phyloP scores from a whole-genome alignment of 2,329 filamentous ascomycete species.

The Penicillium paneum region DNA sequence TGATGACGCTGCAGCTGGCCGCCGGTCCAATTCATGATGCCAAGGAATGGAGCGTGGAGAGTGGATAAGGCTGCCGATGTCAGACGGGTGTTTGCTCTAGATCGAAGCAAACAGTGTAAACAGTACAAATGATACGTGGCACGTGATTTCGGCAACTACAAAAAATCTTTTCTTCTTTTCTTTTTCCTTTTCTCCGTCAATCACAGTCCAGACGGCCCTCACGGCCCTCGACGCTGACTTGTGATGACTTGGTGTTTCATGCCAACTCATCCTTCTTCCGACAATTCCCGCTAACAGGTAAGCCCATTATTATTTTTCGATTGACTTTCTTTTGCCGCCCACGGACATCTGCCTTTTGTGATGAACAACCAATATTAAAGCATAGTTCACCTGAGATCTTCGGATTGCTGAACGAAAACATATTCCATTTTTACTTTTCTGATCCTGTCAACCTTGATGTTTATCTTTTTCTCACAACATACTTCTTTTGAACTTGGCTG shows the following conservation, averaged over 20 bases:
- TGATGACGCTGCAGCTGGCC: conserved; percentile 43
- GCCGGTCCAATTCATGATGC: conserved; percentile 46
- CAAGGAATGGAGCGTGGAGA: background rate
- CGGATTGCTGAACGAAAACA: conserved; percentile 42
- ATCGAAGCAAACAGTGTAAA: conserved; percentile 6
- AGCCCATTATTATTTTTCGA: conserved; percentile 6
- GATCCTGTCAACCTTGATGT: conserved; percentile 19
- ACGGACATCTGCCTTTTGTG: conserved; percentile 21
- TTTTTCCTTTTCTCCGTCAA: conserved; percentile 5
- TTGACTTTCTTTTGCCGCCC: background rate
- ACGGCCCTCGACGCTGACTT: background rate
- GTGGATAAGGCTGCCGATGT: background rate
- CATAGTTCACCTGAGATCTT: conserved; percentile 46
- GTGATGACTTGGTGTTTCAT: conserved; percentile 1
- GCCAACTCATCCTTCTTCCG: conserved; percentile 6
- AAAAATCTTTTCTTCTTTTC: conserved; percentile 8
- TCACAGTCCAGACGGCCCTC: background rate
- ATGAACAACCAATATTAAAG: conserved; percentile 39
- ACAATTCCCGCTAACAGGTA: conserved; percentile 16
- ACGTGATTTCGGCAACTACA: conserved; percentile 11
- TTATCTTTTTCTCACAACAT: conserved; percentile 2
- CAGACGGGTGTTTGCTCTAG: background rate
- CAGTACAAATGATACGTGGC: background rate
- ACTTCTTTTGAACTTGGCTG: conserved; percentile 10
- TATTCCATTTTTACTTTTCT: conserved; percentile 41